Evolutionary conservation across 805 yeast species (phyloP).

Genomic region (Lipomyces yamanashiensis): DNA sequence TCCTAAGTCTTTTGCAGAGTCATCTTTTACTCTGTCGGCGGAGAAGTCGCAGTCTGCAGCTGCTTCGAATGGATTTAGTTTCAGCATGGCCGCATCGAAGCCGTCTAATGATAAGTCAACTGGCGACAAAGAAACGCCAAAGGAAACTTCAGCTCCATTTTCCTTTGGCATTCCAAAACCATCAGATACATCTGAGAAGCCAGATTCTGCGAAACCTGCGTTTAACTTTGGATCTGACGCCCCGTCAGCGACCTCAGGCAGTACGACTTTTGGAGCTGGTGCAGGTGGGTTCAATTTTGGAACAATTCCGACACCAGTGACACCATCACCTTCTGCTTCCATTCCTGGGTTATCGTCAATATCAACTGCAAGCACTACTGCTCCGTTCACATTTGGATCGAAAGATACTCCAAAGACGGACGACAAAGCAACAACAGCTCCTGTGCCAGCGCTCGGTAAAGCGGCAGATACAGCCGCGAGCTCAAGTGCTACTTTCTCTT

Average conservation of each 20-base stretch:
- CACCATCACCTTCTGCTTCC: background rate
- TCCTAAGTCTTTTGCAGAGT: background rate
- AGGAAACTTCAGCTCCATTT: background rate
- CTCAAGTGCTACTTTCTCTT: conserved; percentile 12
- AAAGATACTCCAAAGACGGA: conserved; percentile 9
- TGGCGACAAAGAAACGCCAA: background rate
- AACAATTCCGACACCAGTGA: background rate
- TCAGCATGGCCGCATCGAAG: background rate
- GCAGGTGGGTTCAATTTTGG: conserved; percentile 3
- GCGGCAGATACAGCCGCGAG: background rate
- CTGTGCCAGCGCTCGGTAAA: conserved; percentile 2
- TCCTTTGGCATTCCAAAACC: background rate
- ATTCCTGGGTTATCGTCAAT: background rate
- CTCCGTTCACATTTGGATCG: background rate
- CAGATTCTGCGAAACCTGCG: background rate
- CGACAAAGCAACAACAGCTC: conserved; percentile 1
- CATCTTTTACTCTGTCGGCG: background rate
- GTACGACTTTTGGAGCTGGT: background rate
- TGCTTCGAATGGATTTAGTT: background rate
- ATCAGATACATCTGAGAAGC: background rate
- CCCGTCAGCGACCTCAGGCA: background rate
- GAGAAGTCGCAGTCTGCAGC: background rate
- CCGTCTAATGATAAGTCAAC: background rate
- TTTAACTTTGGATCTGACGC: conserved; percentile 1
- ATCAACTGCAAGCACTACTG: conserved; percentile 6